phyloP scores from a whole-genome alignment of 768 basidiomycete genomes.

The Austroboletus festivus region DNA sequence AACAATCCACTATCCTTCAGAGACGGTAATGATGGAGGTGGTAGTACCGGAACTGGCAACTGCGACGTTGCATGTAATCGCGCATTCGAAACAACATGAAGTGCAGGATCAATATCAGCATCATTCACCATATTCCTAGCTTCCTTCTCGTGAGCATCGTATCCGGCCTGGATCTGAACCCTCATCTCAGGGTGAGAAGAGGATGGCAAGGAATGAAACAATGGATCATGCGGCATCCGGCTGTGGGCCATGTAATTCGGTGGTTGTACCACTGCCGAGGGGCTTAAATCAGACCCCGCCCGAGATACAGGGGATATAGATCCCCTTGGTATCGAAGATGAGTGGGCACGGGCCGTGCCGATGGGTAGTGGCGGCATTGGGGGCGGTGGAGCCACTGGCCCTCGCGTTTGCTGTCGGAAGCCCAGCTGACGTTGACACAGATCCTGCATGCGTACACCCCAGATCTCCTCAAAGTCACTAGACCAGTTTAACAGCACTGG shows the following conservation, averaged over 20 bases:
- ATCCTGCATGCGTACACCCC: constrained; percentile 60
- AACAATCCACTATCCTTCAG: constrained; percentile 72
- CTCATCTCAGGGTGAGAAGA: constrained; percentile 19
- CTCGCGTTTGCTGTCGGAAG: constrained; percentile 14
- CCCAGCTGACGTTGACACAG: constrained; percentile 30
- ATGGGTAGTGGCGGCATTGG: constrained; percentile 34
- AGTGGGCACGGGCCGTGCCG: constrained; percentile 20
- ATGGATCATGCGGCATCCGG: constrained; percentile 36
- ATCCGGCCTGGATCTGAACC: constrained; percentile 11
- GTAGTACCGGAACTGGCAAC: constrained; percentile 15
- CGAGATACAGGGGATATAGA: constrained; percentile 23
- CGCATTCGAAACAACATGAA: constrained; percentile 24
- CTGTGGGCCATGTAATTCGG: constrained; percentile 32
- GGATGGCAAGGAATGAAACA: constrained; percentile 25
- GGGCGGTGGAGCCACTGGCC: constrained; percentile 17
- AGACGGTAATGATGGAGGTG: constrained; percentile 59
- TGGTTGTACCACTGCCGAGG: constrained; percentile 19
- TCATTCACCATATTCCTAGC: constrained; percentile 24
- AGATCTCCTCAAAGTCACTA: constrained; percentile 60
- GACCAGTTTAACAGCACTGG: constrained; percentile 55
- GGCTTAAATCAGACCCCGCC: constrained; percentile 16
- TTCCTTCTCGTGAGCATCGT: constrained; percentile 29
- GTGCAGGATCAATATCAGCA: constrained; percentile 31
- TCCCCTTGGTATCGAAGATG: constrained; percentile 9
- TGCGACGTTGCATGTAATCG: constrained; percentile 18